Evolutionary conservation across 768 basidiomycete species (phyloP).

Genomic region (Lactarius hengduanensis): DNA sequence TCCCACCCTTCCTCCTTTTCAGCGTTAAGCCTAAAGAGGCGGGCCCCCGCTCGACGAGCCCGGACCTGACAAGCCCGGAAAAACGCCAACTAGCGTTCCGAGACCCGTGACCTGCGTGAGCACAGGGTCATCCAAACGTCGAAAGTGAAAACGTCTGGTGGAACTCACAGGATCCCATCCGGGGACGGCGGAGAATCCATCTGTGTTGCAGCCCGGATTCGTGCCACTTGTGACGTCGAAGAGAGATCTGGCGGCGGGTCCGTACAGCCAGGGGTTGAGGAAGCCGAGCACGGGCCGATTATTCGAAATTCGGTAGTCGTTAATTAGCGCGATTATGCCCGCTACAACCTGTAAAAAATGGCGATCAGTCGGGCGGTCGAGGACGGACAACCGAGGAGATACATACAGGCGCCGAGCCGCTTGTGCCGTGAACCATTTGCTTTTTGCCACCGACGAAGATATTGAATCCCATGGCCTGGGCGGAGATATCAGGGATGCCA

Average conservation of each 20-base stretch:
- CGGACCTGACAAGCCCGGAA: too few relatives aligned
- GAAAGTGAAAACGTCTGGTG: not conserved
- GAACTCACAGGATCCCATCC: not conserved
- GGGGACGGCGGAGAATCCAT: not conserved
- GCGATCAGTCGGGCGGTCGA: not conserved
- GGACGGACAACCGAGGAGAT: not conserved
- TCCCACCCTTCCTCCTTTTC: too few relatives aligned
- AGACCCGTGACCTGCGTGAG: not conserved
- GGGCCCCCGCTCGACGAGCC: too few relatives aligned
- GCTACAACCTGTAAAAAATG: too few relatives aligned
- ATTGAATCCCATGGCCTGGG: not conserved
- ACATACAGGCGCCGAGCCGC: not conserved
- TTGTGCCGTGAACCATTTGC: not conserved
- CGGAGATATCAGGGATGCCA: not conserved
- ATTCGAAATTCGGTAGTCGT: not conserved
- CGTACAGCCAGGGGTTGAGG: not conserved
- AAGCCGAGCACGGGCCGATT: not conserved
- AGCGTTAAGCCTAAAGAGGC: too few relatives aligned
- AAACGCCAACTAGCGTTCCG: not conserved
- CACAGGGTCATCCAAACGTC: not conserved
- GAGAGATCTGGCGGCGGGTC: accelerated
- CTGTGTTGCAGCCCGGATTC: not conserved
- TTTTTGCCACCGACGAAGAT: not conserved
- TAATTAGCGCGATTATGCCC: not conserved
- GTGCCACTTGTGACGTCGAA: not conserved